Percentiles rank a stretch among this genome's conserved stretches.
Evolutionary conservation across 208 protist genomes (phyloP).

Genomic region (Acanthamoeba divionensis): DNA sequence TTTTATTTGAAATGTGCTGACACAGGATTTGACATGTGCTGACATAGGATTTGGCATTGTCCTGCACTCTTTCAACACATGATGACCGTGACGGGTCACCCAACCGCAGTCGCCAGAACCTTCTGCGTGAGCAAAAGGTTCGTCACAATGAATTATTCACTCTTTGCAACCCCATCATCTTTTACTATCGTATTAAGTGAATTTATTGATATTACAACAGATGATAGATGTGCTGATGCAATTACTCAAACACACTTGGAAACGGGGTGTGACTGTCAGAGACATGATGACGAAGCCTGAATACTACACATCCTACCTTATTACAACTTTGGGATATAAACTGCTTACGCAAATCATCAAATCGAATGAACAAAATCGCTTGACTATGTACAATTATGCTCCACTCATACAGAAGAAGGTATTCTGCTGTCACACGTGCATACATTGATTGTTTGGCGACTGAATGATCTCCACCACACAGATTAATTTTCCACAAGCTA

Average conservation of each 20-base stretch:
- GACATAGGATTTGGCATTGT: too few relatives aligned
- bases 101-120: too few relatives aligned
- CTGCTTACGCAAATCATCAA: background rate
- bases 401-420: background rate
- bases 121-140: background rate
- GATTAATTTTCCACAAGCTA: background rate
- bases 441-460: background rate
- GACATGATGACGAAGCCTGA: background rate
- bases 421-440: background rate
- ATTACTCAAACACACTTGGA: background rate
- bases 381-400: background rate
- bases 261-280: too few relatives aligned
- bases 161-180: background rate
- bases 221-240: background rate
- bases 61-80: too few relatives aligned
- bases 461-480: too few relatives aligned
- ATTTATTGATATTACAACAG: background rate
- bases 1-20: too few relatives aligned
- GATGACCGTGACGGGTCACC: too few relatives aligned
- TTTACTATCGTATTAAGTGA: background rate
- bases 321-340: background rate
- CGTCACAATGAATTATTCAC: background rate
- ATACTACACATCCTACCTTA: background rate
- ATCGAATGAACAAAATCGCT: background rate
- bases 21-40: too few relatives aligned